Evolutionary conservation across 176 grass and related monocot genomes (phyloP).

Genomic region (Hordeum marinum): DNA sequence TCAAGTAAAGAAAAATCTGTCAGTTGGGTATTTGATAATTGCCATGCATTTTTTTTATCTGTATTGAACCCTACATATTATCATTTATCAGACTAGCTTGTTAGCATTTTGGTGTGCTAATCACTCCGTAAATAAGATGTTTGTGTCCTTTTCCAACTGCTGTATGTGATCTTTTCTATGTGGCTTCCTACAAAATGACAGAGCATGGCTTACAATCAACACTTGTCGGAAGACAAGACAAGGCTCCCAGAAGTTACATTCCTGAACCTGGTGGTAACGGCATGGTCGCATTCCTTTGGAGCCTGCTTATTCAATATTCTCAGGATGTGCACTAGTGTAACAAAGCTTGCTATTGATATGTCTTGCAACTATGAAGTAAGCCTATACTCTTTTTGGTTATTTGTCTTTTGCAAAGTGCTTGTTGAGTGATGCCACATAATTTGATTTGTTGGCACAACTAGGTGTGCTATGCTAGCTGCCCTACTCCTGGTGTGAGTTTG

Average conservation of each 20-base stretch:
- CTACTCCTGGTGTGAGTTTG: background rate
- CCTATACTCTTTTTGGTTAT: background rate
- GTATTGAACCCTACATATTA: no score
- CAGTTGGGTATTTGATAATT: background rate
- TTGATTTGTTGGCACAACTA: background rate
- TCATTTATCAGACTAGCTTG: no score
- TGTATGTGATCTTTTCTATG: background rate
- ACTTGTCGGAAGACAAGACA: background rate
- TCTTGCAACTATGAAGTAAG: background rate
- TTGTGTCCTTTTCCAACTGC: background rate
- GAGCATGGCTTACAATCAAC: background rate
- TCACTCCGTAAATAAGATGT: background rate
- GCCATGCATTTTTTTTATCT: background rate
- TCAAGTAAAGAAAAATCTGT: background rate
- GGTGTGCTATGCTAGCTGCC: background rate
- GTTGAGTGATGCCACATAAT: background rate
- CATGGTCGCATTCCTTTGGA: background rate
- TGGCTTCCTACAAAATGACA: background rate
- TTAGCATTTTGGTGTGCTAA: background rate
- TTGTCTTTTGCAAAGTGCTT: background rate
- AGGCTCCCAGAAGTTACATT: background rate
- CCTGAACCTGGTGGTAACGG: background rate
- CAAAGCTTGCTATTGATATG: background rate
- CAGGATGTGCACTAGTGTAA: background rate
- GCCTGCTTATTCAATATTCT: background rate